phyloP scores from a whole-genome alignment of 352 stramenopile genomes.

The Globisporangium uncinulatum region DNA sequence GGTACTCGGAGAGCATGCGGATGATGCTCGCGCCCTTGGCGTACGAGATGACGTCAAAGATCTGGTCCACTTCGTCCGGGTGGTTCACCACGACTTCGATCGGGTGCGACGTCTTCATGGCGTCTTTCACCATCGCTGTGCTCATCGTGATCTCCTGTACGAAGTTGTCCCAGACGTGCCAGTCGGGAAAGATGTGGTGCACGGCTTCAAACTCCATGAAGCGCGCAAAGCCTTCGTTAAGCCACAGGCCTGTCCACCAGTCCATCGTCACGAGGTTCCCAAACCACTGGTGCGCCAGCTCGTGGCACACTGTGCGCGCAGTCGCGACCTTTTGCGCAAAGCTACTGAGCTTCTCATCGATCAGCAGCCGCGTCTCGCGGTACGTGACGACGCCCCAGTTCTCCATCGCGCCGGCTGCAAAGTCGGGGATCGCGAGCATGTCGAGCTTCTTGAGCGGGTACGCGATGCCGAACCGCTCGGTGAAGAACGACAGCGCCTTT shows the following conservation, averaged over 20 bases:
- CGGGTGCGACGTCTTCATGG: constrained; percentile 87
- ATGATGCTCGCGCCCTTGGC: constrained; percentile 86
- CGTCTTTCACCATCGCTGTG: constrained; percentile 90
- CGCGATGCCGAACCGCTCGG: constrained; percentile 60
- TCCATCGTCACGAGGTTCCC: constrained; percentile 99
- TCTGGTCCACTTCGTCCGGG: constrained; percentile 94
- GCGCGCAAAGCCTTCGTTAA: constrained; percentile 98
- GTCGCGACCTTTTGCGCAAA: constrained; percentile 63
- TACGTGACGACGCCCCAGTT: constrained; percentile 96
- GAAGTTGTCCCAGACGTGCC: constrained; percentile 95
- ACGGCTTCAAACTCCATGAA: constrained; percentile 96
- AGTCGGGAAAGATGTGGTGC: constrained; percentile 91
- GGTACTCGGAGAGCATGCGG: constrained; percentile 68
- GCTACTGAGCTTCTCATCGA: constrained; percentile 53
- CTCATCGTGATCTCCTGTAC: constrained; percentile 65
- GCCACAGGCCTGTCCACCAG: constrained; percentile 94
- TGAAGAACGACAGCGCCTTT: constrained; percentile 68
- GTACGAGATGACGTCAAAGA: constrained; percentile 98
- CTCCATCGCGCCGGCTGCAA: constrained; percentile 92
- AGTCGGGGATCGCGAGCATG: constrained; percentile 95
- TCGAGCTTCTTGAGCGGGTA: constrained; percentile 99
- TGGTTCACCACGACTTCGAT: constrained; percentile 94
- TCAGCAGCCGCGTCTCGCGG: constrained; percentile 88
- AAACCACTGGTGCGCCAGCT: constrained; percentile 97
- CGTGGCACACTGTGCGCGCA: constrained; percentile 94